Percentiles rank a stretch among this genome's conserved stretches.
Evolutionary conservation across 768 basidiomycete genomes (phyloP).

Genomic region (Nidularia pulvinata): DNA sequence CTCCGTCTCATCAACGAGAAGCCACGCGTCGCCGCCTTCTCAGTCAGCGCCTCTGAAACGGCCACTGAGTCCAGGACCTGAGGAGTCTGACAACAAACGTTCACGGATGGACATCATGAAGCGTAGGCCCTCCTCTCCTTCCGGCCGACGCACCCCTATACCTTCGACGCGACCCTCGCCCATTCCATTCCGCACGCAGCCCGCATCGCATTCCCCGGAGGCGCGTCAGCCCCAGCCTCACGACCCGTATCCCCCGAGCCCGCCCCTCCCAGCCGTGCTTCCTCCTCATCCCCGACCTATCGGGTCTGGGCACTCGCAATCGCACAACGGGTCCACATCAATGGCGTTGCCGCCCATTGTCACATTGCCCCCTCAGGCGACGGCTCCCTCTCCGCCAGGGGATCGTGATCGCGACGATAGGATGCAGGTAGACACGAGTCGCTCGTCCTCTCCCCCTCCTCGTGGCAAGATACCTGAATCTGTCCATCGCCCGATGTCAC

Average conservation of each 20-base stretch:
- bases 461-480: conserved; percentile 54
- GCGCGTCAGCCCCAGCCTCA: conserved; percentile 47
- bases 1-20: conserved; percentile 65
- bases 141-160: conserved; percentile 48
- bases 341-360: conserved; percentile 72
- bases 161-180: conserved; percentile 70
- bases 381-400: conserved; percentile 47
- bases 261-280: conserved; percentile 57
- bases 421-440: conserved; percentile 53
- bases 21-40: conserved; percentile 62
- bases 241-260: conserved; percentile 50
- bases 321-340: conserved; percentile 30
- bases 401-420: conserved; percentile 47
- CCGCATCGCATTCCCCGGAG: conserved; percentile 70
- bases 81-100: conserved; percentile 63
- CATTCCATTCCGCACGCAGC: conserved; percentile 73
- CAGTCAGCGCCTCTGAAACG: conserved; percentile 55
- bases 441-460: conserved; percentile 49
- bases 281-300: conserved; percentile 79
- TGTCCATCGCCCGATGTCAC: conserved; percentile 40
- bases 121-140: conserved; percentile 51
- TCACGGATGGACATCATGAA: conserved; percentile 55
- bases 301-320: conserved; percentile 46
- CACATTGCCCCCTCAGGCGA: conserved; percentile 63
- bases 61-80: conserved; percentile 65